phyloP scores from a whole-genome alignment of 2,329 filamentous ascomycete species.

The Malbranchea cinnamomea region DNA sequence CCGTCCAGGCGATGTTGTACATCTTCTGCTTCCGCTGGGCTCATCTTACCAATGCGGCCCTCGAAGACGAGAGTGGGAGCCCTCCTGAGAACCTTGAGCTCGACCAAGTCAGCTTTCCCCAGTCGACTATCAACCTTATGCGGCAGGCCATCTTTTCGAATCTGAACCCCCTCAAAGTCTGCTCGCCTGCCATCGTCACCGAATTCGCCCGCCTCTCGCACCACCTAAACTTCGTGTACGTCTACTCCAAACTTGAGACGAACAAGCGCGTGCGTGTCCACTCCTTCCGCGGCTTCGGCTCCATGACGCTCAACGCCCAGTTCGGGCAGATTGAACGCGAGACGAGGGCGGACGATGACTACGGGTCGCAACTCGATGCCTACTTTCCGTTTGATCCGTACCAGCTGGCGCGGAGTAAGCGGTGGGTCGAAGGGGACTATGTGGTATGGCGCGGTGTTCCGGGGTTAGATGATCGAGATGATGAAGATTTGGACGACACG shows the following conservation, averaged over 20 bases:
- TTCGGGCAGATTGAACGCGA: slow-evolving; percentile 38
- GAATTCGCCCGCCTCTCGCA: slow-evolving; percentile 83
- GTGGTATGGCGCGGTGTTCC: slow-evolving; percentile 63
- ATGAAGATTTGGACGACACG: slow-evolving; percentile 32
- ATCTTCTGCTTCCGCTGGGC: slow-evolving; percentile 98
- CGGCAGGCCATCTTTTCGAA: slow-evolving; percentile 68
- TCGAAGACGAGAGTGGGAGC: slow-evolving; percentile 36
- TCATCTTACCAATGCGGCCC: slow-evolving; percentile 54
- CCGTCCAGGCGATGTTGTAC: slow-evolving; percentile 80
- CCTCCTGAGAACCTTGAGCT: slow-evolving; percentile 40
- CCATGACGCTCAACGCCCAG: slow-evolving; percentile 20
- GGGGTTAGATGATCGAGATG: slow-evolving; percentile 47
- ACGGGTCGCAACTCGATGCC: slow-evolving; percentile 71
- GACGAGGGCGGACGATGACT: slow-evolving; percentile 49
- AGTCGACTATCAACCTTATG: slow-evolving; percentile 58
- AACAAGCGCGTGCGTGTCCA: slow-evolving; percentile 82
- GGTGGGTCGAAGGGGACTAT: slow-evolving; percentile 78
- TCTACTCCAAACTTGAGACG: slow-evolving; percentile 72
- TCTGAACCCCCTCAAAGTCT: slow-evolving; percentile 91
- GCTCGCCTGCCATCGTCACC: slow-evolving; percentile 74
- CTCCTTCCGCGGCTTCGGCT: slow-evolving; percentile 39
- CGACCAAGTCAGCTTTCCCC: slow-evolving; percentile 65
- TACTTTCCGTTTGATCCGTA: slow-evolving; percentile 99
- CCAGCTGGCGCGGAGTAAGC: slow-evolving; percentile 69
- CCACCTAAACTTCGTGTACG: slow-evolving; percentile 75